Percentiles rank a stretch among this genome's conserved stretches.
Evolutionary conservation across 768 basidiomycete species (phyloP).

Genomic region (Amanita exitialis): DNA sequence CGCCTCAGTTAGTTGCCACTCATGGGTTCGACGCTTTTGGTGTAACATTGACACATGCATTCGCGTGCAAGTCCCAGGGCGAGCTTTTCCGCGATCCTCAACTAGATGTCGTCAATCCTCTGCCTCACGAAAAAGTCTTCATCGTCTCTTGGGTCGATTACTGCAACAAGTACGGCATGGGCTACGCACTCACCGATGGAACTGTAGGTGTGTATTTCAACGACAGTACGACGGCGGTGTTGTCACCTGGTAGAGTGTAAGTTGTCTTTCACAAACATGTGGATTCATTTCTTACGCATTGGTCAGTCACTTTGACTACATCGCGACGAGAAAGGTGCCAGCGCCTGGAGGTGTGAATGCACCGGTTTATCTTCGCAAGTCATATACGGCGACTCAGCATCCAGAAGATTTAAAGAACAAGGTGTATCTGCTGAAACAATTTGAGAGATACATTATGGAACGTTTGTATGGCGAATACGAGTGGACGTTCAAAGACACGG

Average conservation of each 20-base stretch:
- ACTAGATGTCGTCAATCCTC: conserved; percentile 30
- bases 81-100: conserved; percentile 60
- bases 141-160: conserved; percentile 99
- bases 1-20: background rate
- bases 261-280: conserved; percentile 18
- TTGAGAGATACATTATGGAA: conserved; percentile 92
- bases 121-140: conserved; percentile 72
- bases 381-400: conserved; percentile 56
- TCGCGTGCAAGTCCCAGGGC: conserved; percentile 56
- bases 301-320: conserved; percentile 80
- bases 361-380: conserved; percentile 61
- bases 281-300: conserved; percentile 4
- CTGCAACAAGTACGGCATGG: conserved; percentile 99
- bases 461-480: conserved; percentile 77
- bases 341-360: conserved; percentile 20
- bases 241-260: conserved; percentile 82
- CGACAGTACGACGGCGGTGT: conserved; percentile 79
- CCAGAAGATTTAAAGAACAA: conserved; percentile 84
- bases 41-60: conserved; percentile 41
- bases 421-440: conserved; percentile 87
- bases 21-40: conserved; percentile 52
- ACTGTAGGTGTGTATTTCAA: conserved; percentile 95
- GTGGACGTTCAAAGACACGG: conserved; percentile 67
- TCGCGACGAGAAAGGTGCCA: conserved; percentile 44
- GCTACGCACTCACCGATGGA: conserved; percentile 92